Conservation (phyloP, 2,329 filamentous ascomycete genomes). For the Clarireedia monteithiana region DNA sequence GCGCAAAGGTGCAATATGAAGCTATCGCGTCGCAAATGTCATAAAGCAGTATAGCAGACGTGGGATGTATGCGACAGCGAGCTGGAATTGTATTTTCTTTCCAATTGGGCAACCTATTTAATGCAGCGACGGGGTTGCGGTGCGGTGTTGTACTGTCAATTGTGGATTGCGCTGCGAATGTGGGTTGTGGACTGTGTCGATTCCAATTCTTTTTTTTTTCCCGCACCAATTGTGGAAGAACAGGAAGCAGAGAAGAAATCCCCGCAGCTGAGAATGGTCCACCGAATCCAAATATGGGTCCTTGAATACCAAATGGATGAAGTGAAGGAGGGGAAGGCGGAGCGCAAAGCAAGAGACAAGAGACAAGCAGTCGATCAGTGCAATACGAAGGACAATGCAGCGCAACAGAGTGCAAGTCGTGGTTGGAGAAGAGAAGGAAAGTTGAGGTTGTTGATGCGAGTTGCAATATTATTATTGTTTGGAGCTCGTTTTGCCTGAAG, state of each 20-base stretch:
- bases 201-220: not conserved
- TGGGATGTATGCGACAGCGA: not conserved
- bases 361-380: too few relatives aligned
- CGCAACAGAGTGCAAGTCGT: not conserved
- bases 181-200: too few relatives aligned
- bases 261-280: too few relatives aligned
- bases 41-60: not conserved
- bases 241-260: too few relatives aligned
- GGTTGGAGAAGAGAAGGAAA: conserved; percentile 8
- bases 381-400: not conserved
- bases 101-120: not conserved
- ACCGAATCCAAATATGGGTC: too few relatives aligned
- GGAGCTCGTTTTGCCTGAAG: not conserved
- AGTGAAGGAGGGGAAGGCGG: too few relatives aligned
- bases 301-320: too few relatives aligned
- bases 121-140: not conserved
- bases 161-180: too few relatives aligned
- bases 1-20: not conserved
- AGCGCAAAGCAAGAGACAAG: too few relatives aligned
- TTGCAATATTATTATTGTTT: not conserved
- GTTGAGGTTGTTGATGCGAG: conserved; percentile 13
- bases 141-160: not conserved
- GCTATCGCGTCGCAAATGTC: conserved; percentile 22
- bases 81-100: not conserved
- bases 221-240: not conserved